Base-by-base conservation (phyloP, 129 eudicot genomes). In the Erigeron canadensis region DNA sequence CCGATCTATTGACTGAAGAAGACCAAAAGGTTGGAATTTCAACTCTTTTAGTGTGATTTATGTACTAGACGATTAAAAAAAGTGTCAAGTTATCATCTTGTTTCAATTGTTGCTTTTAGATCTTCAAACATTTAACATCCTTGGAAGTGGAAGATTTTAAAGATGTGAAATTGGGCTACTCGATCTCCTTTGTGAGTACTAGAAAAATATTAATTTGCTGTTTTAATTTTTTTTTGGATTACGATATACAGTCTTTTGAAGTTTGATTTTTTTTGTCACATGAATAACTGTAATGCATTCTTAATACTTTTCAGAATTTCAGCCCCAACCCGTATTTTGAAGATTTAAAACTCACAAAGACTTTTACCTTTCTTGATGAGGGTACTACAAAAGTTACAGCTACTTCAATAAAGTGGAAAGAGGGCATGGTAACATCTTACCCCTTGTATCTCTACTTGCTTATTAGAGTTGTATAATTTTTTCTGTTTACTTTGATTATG, bases 341-440 rank as follows among this genome's bases (percentile, higher is more conserved):
- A 75, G 94, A 88, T 65, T 38, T 91, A 38, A 86, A 86, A 84
- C 94, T 91, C 67, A 82, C 85, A 38, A 91, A 91, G 89, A 81
- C 94, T 17, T 91, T 84, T 84, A 84, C 86, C 19, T 88, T 91
- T 69, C 86, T 83, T 51, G 94, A 91, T 34, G 97, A 86, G 69
- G 97, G 96, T 63, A 67, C 84, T 1, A 79, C 87, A 47, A 86
- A 91, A 77, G 72, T 91, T 42, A 91, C 91, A 22, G 90, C 94
- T 18, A 86, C 97, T 34, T 64, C 90, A 47, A 91, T 91, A 28
- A 86, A 86, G 63, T 91, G 97, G 97, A 91, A 88, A 80, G 94
- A 91, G 69, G 97, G 96, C 77, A 81, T 54, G 89, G 97, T 91
- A 77, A 50, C 67, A 28, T 53, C 22, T 41, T 70, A 28, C 53